A percentile compares a stretch with the other conserved stretches of the same genome.
Conservation (phyloP, 768 basidiomycete genomes). For the Xerocomus potaroensis region DNA sequence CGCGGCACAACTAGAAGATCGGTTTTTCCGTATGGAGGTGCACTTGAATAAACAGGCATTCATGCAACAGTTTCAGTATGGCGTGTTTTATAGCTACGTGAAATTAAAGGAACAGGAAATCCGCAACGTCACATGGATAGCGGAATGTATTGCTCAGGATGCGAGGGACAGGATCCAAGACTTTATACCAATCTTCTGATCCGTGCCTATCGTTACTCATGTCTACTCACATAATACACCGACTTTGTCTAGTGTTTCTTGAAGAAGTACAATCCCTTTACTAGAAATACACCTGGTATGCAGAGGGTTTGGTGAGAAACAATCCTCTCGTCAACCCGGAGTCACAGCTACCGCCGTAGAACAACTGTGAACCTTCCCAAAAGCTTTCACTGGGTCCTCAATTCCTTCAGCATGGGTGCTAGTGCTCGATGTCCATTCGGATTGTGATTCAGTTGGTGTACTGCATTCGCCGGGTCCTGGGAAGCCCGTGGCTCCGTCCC, state of each 20-base stretch:
- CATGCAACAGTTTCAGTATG: conserved; percentile 95
- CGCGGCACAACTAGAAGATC: conserved; percentile 79
- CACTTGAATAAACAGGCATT: conserved; percentile 92
- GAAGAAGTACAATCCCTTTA: neutral
- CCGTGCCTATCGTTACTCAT: neutral
- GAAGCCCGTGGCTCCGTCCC: neutral
- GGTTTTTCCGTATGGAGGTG: conserved; percentile 93
- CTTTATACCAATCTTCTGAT: conserved; percentile 86
- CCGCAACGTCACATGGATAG: conserved; percentile 87
- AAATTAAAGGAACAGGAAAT: conserved; percentile 92
- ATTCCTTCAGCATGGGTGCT: conserved; percentile 5
- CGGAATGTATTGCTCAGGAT: conserved; percentile 97
- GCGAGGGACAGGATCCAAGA: conserved; percentile 94
- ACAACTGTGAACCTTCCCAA: too few species aligned
- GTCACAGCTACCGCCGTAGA: too few species aligned
- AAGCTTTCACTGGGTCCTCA: too few species aligned
- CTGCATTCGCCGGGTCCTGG: neutral
- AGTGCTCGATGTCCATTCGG: conserved; percentile 4
- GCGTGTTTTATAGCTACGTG: conserved; percentile 89
- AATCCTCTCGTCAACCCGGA: too few species aligned
- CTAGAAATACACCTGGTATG: neutral
- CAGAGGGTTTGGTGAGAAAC: too few species aligned
- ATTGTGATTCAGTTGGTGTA: conserved; percentile 1
- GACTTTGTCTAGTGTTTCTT: neutral
- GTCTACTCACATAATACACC: conserved; percentile 8